These are phyloP conservation scores for Pyracantha coccinea DNA, from an alignment of 331 rosid species.

Conservation along the genomic window DNA sequence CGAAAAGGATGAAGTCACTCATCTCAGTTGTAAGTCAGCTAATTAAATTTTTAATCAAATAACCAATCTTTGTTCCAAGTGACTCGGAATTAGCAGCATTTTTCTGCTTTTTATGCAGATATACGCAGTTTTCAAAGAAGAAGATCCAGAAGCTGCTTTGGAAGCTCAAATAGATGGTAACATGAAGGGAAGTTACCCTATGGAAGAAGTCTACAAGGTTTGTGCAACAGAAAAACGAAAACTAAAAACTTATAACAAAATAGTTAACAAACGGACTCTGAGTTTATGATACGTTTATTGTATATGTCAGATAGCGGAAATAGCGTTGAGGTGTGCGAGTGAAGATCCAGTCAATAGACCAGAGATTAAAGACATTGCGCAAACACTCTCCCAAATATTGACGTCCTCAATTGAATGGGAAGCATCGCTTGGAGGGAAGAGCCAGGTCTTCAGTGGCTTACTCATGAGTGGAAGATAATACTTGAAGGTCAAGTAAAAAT, in stretches of 20 bases:
- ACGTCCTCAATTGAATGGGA: slow-evolving; percentile 11
- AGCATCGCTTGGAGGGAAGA: slow-evolving; percentile 13
- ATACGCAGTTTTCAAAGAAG: not conserved
- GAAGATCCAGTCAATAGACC: slow-evolving; percentile 13
- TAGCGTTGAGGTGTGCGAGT: slow-evolving; percentile 1
- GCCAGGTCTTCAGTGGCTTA: slow-evolving; percentile 15
- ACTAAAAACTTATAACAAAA: not conserved
- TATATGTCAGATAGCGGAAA: slow-evolving; percentile 7
- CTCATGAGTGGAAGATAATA: slow-evolving; percentile 4
- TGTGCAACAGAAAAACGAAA: not conserved
- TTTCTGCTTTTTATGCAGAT: not conserved
- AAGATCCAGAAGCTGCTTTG: slow-evolving; percentile 10
- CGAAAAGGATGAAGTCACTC: slow-evolving; percentile 9
- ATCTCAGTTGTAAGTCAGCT: not conserved
- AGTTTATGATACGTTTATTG: not conserved
- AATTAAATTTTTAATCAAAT: not conserved
- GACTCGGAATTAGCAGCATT: not conserved
- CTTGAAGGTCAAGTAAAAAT: not conserved
- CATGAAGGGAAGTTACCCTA: slow-evolving; percentile 7
- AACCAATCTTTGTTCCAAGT: not conserved
- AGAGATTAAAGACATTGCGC: slow-evolving; percentile 14
- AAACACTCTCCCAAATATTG: slow-evolving; percentile 2
- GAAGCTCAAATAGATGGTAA: slow-evolving; percentile 10
- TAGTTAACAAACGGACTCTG: too few species aligned
- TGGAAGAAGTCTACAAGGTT: slow-evolving; percentile 14